Evolutionary conservation across 257 asterid genomes (phyloP).

Genomic region (Solanum virginianum): DNA sequence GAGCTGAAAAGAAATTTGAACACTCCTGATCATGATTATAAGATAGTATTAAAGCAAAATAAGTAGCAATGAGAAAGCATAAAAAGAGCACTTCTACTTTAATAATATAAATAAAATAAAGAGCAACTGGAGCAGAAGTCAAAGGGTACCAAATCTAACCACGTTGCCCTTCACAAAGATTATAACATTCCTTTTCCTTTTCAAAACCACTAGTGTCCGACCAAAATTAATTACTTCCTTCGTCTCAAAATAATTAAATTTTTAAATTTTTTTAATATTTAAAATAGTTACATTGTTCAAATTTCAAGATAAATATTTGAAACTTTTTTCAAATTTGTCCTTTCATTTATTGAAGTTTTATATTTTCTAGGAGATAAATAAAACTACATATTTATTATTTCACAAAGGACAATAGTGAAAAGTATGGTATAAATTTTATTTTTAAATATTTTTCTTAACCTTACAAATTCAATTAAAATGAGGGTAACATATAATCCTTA

Average conservation of each 20-base stretch:
- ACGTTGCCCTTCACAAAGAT: not conserved
- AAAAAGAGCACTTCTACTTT: not conserved
- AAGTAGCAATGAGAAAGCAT: not conserved
- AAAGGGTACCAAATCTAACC: not conserved
- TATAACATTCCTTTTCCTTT: not conserved
- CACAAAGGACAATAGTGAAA: too few species aligned
- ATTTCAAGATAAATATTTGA: too few species aligned
- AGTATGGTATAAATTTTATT: too few species aligned
- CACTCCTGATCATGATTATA: not conserved
- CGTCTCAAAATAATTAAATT: too few species aligned
- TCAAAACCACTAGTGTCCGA: not conserved
- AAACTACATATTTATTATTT: too few species aligned
- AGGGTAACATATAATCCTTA: not conserved
- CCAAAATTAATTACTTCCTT: not conserved
- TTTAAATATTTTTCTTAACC: too few species aligned
- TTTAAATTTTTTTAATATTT: too few species aligned
- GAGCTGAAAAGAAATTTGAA: not conserved
- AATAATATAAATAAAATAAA: not conserved
- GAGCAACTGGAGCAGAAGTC: not conserved
- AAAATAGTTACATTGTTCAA: too few species aligned
- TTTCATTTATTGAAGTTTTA: too few species aligned
- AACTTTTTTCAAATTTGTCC: too few species aligned
- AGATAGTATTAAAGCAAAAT: not conserved
- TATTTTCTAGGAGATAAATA: too few species aligned
- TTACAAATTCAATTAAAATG: too few species aligned